These are phyloP conservation scores for Chamaecyparis obtusa DNA, from an alignment of 75 land plant genomes.

Conservation along the genomic window DNA sequence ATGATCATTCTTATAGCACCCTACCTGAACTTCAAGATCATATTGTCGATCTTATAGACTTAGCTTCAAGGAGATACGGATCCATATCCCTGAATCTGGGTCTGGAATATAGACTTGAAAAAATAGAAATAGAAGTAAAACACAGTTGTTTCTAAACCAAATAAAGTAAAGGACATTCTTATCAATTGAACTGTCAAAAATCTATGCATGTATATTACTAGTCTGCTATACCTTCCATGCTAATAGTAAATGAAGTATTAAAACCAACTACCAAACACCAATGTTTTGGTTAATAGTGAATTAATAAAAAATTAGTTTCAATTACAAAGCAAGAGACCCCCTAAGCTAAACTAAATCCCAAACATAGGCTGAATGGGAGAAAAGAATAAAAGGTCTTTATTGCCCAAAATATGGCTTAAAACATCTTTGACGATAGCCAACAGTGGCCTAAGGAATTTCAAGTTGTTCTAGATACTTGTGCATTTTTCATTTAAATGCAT, in stretches of 20 bases:
- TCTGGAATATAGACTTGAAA: not conserved
- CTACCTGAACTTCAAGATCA: no score
- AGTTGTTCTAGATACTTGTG: not conserved
- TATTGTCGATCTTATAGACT: not conserved
- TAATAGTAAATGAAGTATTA: not conserved
- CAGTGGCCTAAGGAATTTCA: not conserved
- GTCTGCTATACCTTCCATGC: not conserved
- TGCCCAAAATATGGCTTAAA: not conserved
- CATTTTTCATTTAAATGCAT: not conserved
- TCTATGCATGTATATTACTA: not conserved
- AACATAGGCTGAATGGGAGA: not conserved
- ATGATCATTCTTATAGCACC: no score
- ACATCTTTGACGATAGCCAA: no score
- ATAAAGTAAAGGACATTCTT: no score
- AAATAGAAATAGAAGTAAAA: not conserved
- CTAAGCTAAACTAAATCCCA: not conserved
- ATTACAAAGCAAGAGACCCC: not conserved
- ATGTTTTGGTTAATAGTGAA: not conserved
- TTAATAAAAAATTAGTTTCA: not conserved
- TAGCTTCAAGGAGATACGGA: not conserved
- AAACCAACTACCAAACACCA: not conserved
- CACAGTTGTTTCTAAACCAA: no score
- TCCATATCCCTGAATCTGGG: not conserved
- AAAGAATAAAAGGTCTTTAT: not conserved
- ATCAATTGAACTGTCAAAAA: not conserved